A percentile compares a stretch with the other conserved stretches of the same genome.
phyloP scores from a whole-genome alignment of 768 basidiomycete genomes.

The Leccinum longicurvipes region DNA sequence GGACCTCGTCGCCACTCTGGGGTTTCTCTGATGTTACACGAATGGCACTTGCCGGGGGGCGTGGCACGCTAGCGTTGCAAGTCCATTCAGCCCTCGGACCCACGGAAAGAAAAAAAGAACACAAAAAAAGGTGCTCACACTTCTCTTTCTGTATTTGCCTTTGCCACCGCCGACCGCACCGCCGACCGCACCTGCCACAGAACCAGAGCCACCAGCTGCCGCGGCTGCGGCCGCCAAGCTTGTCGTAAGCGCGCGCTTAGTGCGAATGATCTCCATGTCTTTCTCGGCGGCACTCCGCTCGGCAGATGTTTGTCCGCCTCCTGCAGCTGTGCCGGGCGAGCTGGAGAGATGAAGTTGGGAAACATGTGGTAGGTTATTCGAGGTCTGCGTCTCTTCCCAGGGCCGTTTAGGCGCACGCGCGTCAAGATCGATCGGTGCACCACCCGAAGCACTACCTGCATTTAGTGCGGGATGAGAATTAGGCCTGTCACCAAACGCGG shows the following conservation, averaged over 20 bases:
- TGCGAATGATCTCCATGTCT: conserved; percentile 83
- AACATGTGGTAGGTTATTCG: conserved; percentile 18
- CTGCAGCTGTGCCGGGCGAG: conserved; percentile 12
- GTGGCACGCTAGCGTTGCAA: conserved; percentile 64
- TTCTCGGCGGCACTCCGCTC: conserved; percentile 68
- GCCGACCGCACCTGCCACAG: conserved; percentile 29
- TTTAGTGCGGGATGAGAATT: conserved; percentile 31
- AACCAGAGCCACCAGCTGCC: conserved; percentile 33
- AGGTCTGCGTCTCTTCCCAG: conserved; percentile 59
- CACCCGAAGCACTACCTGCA: conserved; percentile 19
- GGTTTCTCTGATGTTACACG: conserved; percentile 82
- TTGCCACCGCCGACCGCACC: conserved; percentile 38
- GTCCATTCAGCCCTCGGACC: conserved; percentile 14
- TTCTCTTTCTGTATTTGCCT: conserved; percentile 81
- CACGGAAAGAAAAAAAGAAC: not conserved
- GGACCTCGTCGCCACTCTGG: conserved; percentile 88
- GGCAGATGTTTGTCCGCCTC: conserved; percentile 31
- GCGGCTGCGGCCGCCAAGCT: conserved; percentile 51
- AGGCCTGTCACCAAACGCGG: conserved; percentile 21
- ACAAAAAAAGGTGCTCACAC: conserved; percentile 50
- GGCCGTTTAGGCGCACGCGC: conserved; percentile 68
- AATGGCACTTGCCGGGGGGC: conserved; percentile 84
- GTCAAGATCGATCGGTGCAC: conserved; percentile 26
- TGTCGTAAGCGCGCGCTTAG: conserved; percentile 70
- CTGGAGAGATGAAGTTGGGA: conserved; percentile 25